Conservation (phyloP, 306 rosid genomes). For the Comarum palustre region DNA sequence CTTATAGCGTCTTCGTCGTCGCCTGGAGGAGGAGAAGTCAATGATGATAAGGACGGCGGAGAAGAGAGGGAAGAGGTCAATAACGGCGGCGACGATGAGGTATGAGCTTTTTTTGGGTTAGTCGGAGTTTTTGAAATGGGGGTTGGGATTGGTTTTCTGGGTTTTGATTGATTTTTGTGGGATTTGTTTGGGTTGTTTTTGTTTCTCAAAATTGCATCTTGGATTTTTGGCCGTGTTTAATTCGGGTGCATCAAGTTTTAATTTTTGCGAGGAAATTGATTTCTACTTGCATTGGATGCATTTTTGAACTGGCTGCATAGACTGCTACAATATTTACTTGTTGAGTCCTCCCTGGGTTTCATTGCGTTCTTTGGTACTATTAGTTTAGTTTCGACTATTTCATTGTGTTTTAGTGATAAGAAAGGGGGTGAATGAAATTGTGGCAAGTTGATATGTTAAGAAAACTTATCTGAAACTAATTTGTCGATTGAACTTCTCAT, state of each 20-base stretch:
- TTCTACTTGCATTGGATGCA: too few species aligned
- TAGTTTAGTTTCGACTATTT: background rate
- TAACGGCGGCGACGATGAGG: constrained; percentile 23
- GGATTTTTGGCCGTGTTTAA: background rate
- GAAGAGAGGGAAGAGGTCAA: constrained; percentile 34
- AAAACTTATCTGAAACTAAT: constrained; percentile 11
- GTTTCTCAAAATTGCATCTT: background rate
- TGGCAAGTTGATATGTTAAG: background rate
- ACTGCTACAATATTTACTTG: background rate
- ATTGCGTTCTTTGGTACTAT: background rate
- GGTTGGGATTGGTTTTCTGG: constrained; percentile 11
- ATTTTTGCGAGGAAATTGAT: constrained; percentile 1
- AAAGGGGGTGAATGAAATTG: background rate
- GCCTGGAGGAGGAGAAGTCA: constrained; percentile 12
- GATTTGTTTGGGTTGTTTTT: constrained; percentile 3
- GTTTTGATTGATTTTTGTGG: background rate
- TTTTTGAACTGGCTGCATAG: background rate
- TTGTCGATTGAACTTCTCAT: background rate
- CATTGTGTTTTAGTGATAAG: background rate
- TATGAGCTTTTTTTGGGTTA: background rate
- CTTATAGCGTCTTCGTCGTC: constrained; percentile 25
- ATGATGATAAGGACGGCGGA: constrained; percentile 21
- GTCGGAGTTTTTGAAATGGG: background rate
- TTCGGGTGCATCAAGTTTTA: background rate
- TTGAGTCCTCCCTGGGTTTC: background rate